Evolutionary conservation across 1,284 basidiomycete species (phyloP), one percentile per base, ranked within the genome.

Genomic region (Naganishia liquefaciens): DNA sequence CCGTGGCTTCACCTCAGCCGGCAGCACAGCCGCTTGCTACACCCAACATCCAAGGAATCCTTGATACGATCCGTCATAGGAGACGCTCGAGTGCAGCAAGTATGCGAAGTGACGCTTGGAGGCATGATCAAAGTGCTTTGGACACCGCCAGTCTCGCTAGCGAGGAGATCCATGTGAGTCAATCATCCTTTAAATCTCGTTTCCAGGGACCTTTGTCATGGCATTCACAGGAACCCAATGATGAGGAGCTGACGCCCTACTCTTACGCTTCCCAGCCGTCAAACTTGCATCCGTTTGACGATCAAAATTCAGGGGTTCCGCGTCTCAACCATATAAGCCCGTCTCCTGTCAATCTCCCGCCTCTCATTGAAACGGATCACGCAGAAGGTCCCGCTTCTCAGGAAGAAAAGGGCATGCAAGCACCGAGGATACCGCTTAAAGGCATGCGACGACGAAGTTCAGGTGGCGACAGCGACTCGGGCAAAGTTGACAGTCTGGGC

Each of bases 91-190:
- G 57, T 47, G 57, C 57, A 13, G 37, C 57, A 19, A 60, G 57
- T 37, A 49, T 60, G 57, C 28, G 57, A 33, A 50, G 57, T 19
- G 57, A 60, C 9, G 17, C 50, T 21, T 60, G 57, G 57, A 60
- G 49, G 23, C 57, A 50, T n/a, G 57, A 60, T 50, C 57, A 60
- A 37, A 60, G 57, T 60, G 57, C 57, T 10, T 40, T 60, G 46
- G 57, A 60, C n/a, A 60, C 57, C n/a, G 57, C 57, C 15, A 60
- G 57, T 39, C 28, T 60, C 15, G 57, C 57, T 3, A 60, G 57
- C 25, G 57, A 60, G 15, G 57, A 60, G 37, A 60, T 60, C 13
- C 46, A 60, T 49, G 57, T 60, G 28, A 49, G 55, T 60, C 13
- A 19, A 30, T 3, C n/a, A 6, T 33, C 40, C 10, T 39, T 25